A percentile compares a stretch with the other conserved stretches of the same genome.
These are phyloP conservation scores for Symbiodinium pilosum DNA, from an alignment of 73 alveolate species.

Conservation along the genomic window DNA sequence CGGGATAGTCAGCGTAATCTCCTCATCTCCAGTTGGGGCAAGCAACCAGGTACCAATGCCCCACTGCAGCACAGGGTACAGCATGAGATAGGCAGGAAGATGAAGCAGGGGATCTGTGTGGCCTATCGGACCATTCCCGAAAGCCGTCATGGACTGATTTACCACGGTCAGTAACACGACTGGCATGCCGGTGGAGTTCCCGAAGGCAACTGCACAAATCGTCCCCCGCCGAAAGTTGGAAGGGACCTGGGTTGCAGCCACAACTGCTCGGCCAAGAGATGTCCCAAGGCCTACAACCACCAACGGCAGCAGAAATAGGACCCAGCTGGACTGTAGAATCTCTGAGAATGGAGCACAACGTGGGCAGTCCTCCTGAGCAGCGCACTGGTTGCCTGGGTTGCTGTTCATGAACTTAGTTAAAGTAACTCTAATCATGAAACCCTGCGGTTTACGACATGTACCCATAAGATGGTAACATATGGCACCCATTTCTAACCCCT, in stretches of 20 bases:
- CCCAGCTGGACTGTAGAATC: constrained; percentile 19
- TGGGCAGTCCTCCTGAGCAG: constrained; percentile 36
- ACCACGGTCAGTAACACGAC: constrained; percentile 59
- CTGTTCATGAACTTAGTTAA: too few species aligned
- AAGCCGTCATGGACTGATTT: constrained; percentile 40
- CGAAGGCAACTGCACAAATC: constrained; percentile 49
- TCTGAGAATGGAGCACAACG: constrained; percentile 42
- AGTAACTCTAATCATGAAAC: too few species aligned
- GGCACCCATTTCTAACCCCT: too few species aligned
- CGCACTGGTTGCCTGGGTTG: too few species aligned
- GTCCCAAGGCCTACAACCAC: constrained; percentile 42
- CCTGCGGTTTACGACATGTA: too few species aligned
- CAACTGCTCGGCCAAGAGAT: not conserved
- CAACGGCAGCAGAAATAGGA: constrained; percentile 37
- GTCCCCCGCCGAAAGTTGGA: constrained; percentile 26
- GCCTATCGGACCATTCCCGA: constrained; percentile 24
- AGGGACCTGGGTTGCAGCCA: not conserved
- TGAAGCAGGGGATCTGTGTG: constrained; percentile 58
- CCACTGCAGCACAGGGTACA: constrained; percentile 55
- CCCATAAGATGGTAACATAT: too few species aligned
- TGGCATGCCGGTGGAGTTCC: constrained; percentile 62
- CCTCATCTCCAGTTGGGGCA: constrained; percentile 1
- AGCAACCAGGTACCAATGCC: constrained; percentile 46
- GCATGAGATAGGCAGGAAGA: constrained; percentile 47
- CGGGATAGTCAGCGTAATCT: not conserved